Conservation (phyloP, 768 basidiomycete genomes). For the Hortiboletus flavorubellus region DNA sequence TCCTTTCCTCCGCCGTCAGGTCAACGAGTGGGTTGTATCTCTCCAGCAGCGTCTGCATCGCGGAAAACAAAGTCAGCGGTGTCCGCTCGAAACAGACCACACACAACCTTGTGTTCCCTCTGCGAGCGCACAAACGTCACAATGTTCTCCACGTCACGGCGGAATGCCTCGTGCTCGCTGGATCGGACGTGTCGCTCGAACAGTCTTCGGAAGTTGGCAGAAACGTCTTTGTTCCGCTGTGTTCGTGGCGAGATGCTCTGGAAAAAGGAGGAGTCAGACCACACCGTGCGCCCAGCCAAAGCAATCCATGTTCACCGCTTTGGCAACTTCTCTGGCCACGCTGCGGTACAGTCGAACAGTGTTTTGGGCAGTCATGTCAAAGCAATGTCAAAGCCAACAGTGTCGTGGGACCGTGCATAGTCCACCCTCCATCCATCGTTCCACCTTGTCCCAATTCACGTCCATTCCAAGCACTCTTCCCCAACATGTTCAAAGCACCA, state of each 20-base stretch:
- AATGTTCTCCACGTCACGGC: slow-evolving; percentile 54
- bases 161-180: slow-evolving; percentile 24
- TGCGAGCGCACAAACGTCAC: slow-evolving; percentile 70
- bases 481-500: slow-evolving; percentile 17
- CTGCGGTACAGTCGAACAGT: slow-evolving; percentile 26
- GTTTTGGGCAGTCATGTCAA: slow-evolving; percentile 23
- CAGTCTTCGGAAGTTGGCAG: slow-evolving; percentile 51
- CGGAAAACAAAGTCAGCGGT: background rate
- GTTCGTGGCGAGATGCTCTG: slow-evolving; percentile 39
- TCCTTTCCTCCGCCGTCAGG: slow-evolving; percentile 73
- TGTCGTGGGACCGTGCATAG: slow-evolving; percentile 13
- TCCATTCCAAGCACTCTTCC: slow-evolving; percentile 3
- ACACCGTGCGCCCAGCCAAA: background rate
- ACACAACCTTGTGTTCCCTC: slow-evolving; percentile 67
- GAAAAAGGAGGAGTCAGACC: background rate
- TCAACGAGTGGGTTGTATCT: slow-evolving; percentile 86
- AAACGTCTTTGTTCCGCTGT: slow-evolving; percentile 41
- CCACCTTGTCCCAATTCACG: background rate
- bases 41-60: slow-evolving; percentile 64
- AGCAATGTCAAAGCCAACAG: slow-evolving; percentile 17
- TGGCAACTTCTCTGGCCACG: slow-evolving; percentile 30
- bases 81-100: background rate
- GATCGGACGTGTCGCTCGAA: slow-evolving; percentile 40
- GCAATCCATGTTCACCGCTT: slow-evolving; percentile 15
- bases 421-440: slow-evolving; percentile 21